phyloP scores from a whole-genome alignment of 106 monocot species.

The Allium cepa region DNA sequence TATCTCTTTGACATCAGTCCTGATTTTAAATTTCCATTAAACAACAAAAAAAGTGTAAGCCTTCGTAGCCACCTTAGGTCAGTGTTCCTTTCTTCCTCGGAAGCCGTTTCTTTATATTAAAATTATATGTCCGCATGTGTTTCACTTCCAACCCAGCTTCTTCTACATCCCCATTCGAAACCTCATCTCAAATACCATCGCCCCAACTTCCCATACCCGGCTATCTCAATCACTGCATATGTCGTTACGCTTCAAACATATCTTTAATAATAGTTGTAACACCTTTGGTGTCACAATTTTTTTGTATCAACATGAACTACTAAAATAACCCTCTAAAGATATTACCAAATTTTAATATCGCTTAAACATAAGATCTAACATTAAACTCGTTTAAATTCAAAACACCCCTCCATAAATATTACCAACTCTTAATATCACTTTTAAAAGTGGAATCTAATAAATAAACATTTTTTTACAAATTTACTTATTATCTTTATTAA shows the following conservation, averaged over 20 bases:
- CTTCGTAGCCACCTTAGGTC: conserved; percentile 36
- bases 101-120: conserved; percentile 56
- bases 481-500: too few species aligned
- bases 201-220: conserved; percentile 56
- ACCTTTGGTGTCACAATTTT: too few species aligned
- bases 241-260: conserved; percentile 84
- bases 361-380: too few species aligned
- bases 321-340: too few species aligned
- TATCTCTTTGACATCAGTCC: conserved; percentile 61
- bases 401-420: too few species aligned
- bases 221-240: conserved; percentile 54
- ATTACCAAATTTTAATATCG: too few species aligned
- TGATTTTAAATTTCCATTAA: conserved; percentile 65
- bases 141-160: conserved; percentile 45
- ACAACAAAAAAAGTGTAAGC: conserved; percentile 77
- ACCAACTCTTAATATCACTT: too few species aligned
- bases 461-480: too few species aligned
- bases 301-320: too few species aligned
- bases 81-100: conserved; percentile 75
- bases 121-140: conserved; percentile 67
- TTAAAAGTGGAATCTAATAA: too few species aligned
- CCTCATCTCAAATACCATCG: conserved; percentile 67
- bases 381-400: too few species aligned
- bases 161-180: conserved; percentile 44
- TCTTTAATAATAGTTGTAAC: too few species aligned